phyloP scores from a whole-genome alignment of 768 basidiomycete species.

The Xanthoconium stramineum region DNA sequence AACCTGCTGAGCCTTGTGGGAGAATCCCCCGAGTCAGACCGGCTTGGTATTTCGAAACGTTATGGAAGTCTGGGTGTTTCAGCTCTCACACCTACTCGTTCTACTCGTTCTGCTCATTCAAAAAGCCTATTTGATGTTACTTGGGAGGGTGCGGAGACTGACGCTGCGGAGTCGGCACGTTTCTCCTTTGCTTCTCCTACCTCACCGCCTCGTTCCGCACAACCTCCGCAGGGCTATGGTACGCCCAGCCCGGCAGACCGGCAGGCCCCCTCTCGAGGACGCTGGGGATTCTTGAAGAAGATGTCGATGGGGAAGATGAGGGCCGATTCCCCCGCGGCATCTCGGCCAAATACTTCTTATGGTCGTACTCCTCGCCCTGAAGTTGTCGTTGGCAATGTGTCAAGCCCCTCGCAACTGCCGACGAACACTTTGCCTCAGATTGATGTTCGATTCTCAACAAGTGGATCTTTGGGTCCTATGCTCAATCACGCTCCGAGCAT shows the following conservation, averaged over 20 bases:
- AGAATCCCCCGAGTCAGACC: constrained; percentile 34
- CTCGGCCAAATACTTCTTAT: constrained; percentile 38
- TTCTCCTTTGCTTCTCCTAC: constrained; percentile 24
- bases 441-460: constrained; percentile 70
- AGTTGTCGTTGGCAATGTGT: constrained; percentile 16
- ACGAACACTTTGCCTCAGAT: constrained; percentile 54
- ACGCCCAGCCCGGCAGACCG: constrained; percentile 25
- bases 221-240: constrained; percentile 12
- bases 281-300: constrained; percentile 97
- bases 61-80: constrained; percentile 67
- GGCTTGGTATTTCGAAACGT: constrained; percentile 43
- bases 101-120: constrained; percentile 38
- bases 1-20: constrained; percentile 48
- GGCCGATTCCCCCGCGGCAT: constrained; percentile 46
- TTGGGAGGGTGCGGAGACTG: constrained; percentile 31
- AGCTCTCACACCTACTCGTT: constrained; percentile 34
- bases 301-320: constrained; percentile 97
- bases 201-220: constrained; percentile 26
- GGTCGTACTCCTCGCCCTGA: constrained; percentile 17
- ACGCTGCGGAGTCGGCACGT: constrained; percentile 11
- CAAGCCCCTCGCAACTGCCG: constrained; percentile 30
- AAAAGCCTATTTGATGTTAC: constrained; percentile 51
- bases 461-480: constrained; percentile 56
- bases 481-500: constrained; percentile 34
- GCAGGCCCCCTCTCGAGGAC: constrained; percentile 39